Evolutionary conservation across 2,329 filamentous ascomycete species (phyloP).

Genomic region (Penicillium sp.): DNA sequence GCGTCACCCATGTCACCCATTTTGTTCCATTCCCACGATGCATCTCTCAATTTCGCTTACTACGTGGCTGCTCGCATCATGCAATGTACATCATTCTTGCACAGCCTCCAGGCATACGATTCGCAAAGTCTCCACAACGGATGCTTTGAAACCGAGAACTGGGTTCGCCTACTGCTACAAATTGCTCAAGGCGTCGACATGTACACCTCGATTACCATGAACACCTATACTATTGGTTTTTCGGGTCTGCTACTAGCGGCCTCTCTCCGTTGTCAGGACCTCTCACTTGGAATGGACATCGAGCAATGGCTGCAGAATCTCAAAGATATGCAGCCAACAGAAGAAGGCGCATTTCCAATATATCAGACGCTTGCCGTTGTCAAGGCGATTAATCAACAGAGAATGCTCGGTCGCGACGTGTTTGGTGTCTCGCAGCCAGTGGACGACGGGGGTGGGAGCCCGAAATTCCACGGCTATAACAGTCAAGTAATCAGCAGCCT

Average conservation of each 20-base stretch:
- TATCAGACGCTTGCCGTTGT: constrained; percentile 24
- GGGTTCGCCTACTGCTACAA: constrained; percentile 14
- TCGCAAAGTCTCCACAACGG: background rate
- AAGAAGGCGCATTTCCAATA: constrained; percentile 26
- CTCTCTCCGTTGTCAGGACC: constrained; percentile 21
- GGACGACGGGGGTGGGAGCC: constrained; percentile 24
- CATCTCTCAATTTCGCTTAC: constrained; percentile 28
- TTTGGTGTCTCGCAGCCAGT: constrained; percentile 19
- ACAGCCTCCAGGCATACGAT: background rate
- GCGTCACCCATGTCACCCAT: background rate
- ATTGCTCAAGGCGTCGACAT: constrained; percentile 19
- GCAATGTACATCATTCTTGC: constrained; percentile 19
- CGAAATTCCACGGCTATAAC: constrained; percentile 26
- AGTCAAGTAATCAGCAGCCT: constrained; percentile 24
- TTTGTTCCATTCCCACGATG: constrained; percentile 21
- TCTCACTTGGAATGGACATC: constrained; percentile 14
- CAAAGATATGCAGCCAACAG: constrained; percentile 20
- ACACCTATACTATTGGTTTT: constrained; percentile 30
- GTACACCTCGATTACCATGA: constrained; percentile 12
- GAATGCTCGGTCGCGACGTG: constrained; percentile 16
- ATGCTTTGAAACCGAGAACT: constrained; percentile 11
- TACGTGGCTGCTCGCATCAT: constrained; percentile 25
- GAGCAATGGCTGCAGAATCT: constrained; percentile 22
- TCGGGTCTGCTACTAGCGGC: constrained; percentile 24
- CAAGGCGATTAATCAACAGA: constrained; percentile 22